Evolutionary conservation across 2,329 filamentous ascomycete genomes (phyloP), one percentile per base, ranked within the genome.

Genomic region (Rhynchosporium agropyri): DNA sequence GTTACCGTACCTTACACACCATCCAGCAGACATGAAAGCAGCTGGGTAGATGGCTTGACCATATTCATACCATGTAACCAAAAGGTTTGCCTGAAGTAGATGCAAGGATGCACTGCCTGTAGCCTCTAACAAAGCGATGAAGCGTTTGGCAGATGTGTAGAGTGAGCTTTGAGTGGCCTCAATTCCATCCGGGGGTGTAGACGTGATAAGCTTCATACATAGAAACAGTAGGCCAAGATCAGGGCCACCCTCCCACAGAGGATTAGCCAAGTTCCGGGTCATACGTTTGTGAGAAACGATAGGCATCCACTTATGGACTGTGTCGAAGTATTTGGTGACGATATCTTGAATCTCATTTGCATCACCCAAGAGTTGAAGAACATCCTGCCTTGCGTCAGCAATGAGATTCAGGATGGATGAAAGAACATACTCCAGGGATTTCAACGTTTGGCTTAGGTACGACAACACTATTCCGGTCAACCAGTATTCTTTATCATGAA

Each of bases 41-140:
- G 79, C 77, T 3, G 81, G 81, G 65, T 82, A 82, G 53, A 83
- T 79, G 3, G 74, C 77, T 64, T 83, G 80, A 0, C 79, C 77
- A 62, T 79, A 74, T 67, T 83, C 80, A 67, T 81, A 83, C 2
- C 81, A 70, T 7, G 79, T 75, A 28, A 83, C 71, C 13, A 83
- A 74, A 1, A 82, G 65, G 63, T 77, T 74, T 3, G 78, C 77
- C 68, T 83, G 81, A 7, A 83, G 73, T 45, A 79, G 70, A 51
- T 77, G 72, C 15, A 83, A 66, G 31, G 77, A 79, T 8, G 78
- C 73, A 7, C 74, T 74, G 31, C 80, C 80, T 45, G 74, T 72
- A 5, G 75, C 71, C 64, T 83, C 80, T 49, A 81, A 70, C 31
- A 76, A 67, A 28, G 71, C 70, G 43, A 77, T 69, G 62, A 81